These are phyloP conservation scores for Lasiodiplodia citricola DNA, from an alignment of 2,329 filamentous ascomycete genomes.

Conservation along the genomic window DNA sequence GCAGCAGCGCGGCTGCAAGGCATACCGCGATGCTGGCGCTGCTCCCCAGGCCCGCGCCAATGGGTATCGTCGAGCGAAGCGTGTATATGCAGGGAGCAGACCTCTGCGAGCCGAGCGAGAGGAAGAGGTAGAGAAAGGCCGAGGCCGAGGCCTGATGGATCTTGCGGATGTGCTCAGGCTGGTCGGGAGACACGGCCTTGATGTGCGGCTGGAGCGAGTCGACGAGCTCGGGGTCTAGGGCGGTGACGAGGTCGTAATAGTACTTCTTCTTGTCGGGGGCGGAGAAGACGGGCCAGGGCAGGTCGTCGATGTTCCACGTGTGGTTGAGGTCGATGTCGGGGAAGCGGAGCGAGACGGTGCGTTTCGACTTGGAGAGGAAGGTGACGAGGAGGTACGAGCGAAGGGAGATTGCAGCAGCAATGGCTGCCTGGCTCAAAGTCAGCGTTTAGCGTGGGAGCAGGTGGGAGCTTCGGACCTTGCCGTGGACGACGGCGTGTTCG, in stretches of 20 bases:
- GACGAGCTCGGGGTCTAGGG: constrained; percentile 81
- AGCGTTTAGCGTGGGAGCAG: constrained; percentile 26
- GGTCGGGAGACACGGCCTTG: constrained; percentile 68
- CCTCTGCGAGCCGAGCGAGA: constrained; percentile 79
- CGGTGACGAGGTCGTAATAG: constrained; percentile 84
- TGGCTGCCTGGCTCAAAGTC: constrained; percentile 69
- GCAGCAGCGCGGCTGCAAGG: constrained; percentile 78
- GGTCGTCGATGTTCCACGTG: constrained; percentile 89
- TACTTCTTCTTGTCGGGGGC: constrained; percentile 86
- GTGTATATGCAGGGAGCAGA: constrained; percentile 87
- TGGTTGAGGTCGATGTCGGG: constrained; percentile 88
- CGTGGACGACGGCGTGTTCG: constrained; percentile 96
- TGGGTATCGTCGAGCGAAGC: constrained; percentile 89
- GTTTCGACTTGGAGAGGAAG: constrained; percentile 87
- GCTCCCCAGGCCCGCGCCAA: constrained; percentile 87
- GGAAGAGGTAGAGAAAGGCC: constrained; percentile 90
- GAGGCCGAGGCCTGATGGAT: constrained; percentile 82
- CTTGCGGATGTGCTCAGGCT: constrained; percentile 75
- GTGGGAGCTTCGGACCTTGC: constrained; percentile 67
- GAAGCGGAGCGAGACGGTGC: constrained; percentile 86
- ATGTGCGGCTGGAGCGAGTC: constrained; percentile 82
- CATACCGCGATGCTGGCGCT: constrained; percentile 95
- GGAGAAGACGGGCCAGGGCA: constrained; percentile 86
- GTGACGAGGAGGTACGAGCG: constrained; percentile 97
- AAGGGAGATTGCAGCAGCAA: constrained; percentile 92